Percentiles rank a stretch among this genome's conserved stretches.
These are phyloP conservation scores for Guadua angustifolia DNA, from an alignment of 176 grass and related monocot species.

Conservation along the genomic window DNA sequence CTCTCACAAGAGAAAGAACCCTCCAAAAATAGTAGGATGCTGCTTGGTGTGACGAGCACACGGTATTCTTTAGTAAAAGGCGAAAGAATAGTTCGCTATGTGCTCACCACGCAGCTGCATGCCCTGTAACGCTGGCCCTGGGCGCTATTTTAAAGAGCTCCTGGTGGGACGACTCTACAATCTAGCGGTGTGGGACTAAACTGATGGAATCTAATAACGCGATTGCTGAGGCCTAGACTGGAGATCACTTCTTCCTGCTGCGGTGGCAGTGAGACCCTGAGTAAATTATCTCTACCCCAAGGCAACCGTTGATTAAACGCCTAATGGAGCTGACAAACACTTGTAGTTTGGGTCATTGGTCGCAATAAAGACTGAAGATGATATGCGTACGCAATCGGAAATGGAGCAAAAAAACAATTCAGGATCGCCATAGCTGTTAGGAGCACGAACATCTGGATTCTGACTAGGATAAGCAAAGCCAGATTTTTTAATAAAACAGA, in stretches of 20 bases:
- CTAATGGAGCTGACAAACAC: background rate
- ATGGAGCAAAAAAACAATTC: background rate
- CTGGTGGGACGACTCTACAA: background rate
- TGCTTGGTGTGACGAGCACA: slow-evolving; percentile 47
- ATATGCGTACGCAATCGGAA: background rate
- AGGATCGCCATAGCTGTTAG: background rate
- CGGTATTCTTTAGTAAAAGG: slow-evolving; percentile 64
- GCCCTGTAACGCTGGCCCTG: rapidly evolving
- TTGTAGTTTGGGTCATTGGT: background rate
- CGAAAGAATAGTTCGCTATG: slow-evolving; percentile 51
- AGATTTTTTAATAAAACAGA: slow-evolving; percentile 1
- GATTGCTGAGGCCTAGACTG: background rate
- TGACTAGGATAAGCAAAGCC: background rate
- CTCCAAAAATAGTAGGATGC: slow-evolving; percentile 34
- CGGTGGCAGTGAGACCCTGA: background rate
- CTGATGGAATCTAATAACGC: background rate
- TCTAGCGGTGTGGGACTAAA: slow-evolving; percentile 40
- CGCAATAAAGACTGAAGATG: background rate
- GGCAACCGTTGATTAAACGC: background rate
- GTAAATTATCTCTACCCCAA: background rate
- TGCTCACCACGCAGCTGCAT: slow-evolving; percentile 55
- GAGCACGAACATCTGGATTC: background rate
- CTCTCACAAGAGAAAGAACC: slow-evolving; percentile 22
- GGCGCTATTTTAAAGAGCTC: background rate
- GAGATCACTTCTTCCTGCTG: background rate